Evolutionary conservation across 192 early-diverging fungal genomes (phyloP), one percentile per base, ranked within the genome.

Genomic region (Coemansia sp.): DNA sequence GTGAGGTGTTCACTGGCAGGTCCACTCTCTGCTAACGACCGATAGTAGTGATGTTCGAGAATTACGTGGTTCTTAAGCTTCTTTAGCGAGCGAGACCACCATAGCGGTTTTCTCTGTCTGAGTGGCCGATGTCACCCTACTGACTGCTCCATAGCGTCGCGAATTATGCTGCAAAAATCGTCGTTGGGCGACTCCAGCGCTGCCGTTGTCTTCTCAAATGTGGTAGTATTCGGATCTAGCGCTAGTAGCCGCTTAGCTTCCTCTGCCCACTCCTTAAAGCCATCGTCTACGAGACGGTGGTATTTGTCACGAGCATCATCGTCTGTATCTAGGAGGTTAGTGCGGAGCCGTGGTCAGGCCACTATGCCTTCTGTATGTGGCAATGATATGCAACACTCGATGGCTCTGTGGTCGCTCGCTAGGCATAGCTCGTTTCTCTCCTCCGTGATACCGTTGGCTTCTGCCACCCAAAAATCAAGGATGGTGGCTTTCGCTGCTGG

Each of bases 111-210:
- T 15, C 41, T 43, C 11, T 0, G 41, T 43, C 41, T 43, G 41
- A 43, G 41, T 3, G 41, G 11, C 13, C 46, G 15, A 18, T n/a
- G n/a, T 47, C 46, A 3, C 46, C 46, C 46, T 47, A 47, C 46
- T 4, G 46, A 47, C 18, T n/a, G 18, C 46, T 47, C 46, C n/a
- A 47, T 3, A 7, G 46, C 46, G 6, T 47, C 18, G 18, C 3
- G 46, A 47, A 47, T 18, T n/a, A 47, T 47, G 46, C 46, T 47
- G 46, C 46, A 47, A n/a, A 47, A 47, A n/a, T 47, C 46, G 46
- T 47, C 18, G 16, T 47, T 47, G n/a, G n/a, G 46, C n/a, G 46
- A n/a, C 46, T 47, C 46, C n/a, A 47, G 46, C 15, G 15, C 16
- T 3, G 46, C 46, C 5, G 5, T 47, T n/a, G 16, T 18, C 18